Evolutionary conservation across 352 stramenopile species (phyloP), one percentile per base, ranked within the genome.

Genomic region (Pythium rishiriense): DNA sequence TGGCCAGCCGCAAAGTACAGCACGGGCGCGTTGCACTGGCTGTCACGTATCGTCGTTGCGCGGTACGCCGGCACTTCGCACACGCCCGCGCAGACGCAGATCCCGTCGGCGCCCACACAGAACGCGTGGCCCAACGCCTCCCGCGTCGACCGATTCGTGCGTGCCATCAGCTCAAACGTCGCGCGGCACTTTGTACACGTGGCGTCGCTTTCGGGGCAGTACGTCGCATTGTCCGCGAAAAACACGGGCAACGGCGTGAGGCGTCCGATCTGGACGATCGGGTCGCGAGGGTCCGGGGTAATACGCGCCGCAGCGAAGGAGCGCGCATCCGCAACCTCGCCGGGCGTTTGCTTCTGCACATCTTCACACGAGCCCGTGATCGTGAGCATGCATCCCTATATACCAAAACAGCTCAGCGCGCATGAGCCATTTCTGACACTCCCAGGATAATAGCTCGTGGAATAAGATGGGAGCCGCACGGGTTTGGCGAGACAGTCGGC

Each of bases 401-500:
- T n/a, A n/a, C n/a, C n/a, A n/a, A n/a, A n/a, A n/a, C n/a, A n/a
- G n/a, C n/a, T n/a, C n/a, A n/a, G n/a, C n/a, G n/a, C n/a, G n/a
- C n/a, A n/a, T n/a, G n/a, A n/a, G n/a, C n/a, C n/a, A n/a, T n/a
- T n/a, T n/a, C n/a, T n/a, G n/a, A n/a, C n/a, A n/a, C n/a, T n/a
- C n/a, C n/a, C n/a, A n/a, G n/a, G n/a, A n/a, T n/a, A n/a, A n/a
- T n/a, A n/a, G n/a, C n/a, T n/a, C n/a, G n/a, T n/a, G n/a, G n/a
- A 21, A 43, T 5, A 8, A 14, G 3, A 28, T 22, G 14, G 6
- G 19, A 22, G 10, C 51, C 54, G 1, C n/a, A 61, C 54, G 4
- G 39, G 54, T 21, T 61, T 61, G 26, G 41, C 41, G 26, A 61
- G 54, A 24, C 54, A 61, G 42, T 61, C 54, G 15, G 8, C 12